Conservation (phyloP, 192 early-diverging fungal species). For the Endogone sp. region DNA sequence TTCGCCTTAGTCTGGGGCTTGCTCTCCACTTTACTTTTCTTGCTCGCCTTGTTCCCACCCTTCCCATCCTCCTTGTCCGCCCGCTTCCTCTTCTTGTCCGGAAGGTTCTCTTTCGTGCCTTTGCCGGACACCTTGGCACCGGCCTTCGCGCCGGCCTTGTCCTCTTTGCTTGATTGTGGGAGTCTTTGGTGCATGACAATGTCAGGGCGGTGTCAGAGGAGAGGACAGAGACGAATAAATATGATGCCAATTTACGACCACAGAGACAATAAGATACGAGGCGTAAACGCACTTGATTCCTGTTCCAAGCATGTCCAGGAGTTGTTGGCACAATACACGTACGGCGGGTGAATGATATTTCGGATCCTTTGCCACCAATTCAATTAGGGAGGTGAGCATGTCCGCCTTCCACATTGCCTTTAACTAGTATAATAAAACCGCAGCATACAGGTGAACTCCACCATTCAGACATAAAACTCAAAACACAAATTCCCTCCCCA, state of each 20-base stretch:
- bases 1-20: too few species aligned
- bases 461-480: background rate
- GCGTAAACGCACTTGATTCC: conserved; percentile 34
- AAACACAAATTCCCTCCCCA: too few species aligned
- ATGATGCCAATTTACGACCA: background rate
- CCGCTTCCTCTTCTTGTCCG: conserved; percentile 31
- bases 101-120: conserved; percentile 31
- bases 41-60: background rate
- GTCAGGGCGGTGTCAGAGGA: background rate
- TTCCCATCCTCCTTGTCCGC: background rate
- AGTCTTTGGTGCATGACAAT: background rate
- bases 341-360: conserved; percentile 34
- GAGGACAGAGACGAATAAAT: background rate
- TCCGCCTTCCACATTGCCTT: conserved; percentile 27
- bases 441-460: background rate
- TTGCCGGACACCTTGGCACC: conserved; percentile 22
- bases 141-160: conserved; percentile 31
- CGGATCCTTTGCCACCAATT: conserved; percentile 23
- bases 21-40: background rate
- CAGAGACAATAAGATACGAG: conserved; percentile 12
- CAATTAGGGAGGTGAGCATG: conserved; percentile 27
- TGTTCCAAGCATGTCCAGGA: conserved; percentile 32
- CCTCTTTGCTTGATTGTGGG: conserved; percentile 4
- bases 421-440: background rate
- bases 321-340: conserved; percentile 29